Evolutionary conservation across 768 basidiomycete species (phyloP).

Genomic region (Kondoa malvinella): DNA sequence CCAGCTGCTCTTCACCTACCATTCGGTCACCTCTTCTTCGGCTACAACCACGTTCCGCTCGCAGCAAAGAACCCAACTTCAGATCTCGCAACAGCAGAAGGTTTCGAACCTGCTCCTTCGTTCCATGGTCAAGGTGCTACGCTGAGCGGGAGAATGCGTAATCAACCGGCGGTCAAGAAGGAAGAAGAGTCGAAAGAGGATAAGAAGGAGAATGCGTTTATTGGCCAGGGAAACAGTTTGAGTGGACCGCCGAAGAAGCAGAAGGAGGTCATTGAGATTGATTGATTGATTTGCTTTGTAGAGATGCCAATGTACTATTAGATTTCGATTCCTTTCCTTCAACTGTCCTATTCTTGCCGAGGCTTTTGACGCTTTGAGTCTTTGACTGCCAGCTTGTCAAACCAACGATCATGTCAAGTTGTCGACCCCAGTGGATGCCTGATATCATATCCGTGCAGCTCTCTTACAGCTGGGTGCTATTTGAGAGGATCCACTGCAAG

Average conservation of each 20-base stretch:
- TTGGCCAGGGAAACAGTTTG: slow-evolving; percentile 19
- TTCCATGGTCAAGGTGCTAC: slow-evolving; percentile 16
- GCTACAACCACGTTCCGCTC: slow-evolving; percentile 56
- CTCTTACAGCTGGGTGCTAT: too few relatives aligned
- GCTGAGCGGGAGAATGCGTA: slow-evolving; percentile 11
- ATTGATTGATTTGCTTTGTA: too few relatives aligned
- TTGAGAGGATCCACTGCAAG: too few relatives aligned
- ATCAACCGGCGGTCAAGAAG: slow-evolving; percentile 2
- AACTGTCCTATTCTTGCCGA: too few relatives aligned
- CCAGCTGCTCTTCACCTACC: slow-evolving; percentile 82
- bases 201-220: slow-evolving; percentile 11
- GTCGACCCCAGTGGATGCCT: too few relatives aligned
- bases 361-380: too few relatives aligned
- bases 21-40: slow-evolving; percentile 90
- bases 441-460: too few relatives aligned
- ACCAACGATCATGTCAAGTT: too few relatives aligned
- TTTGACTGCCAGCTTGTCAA: too few relatives aligned
- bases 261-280: slow-evolving; percentile 26
- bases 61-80: slow-evolving; percentile 29
- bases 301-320: too few relatives aligned
- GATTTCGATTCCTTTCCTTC: too few relatives aligned
- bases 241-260: slow-evolving; percentile 17
- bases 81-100: slow-evolving; percentile 20
- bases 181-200: slow-evolving; percentile 3
- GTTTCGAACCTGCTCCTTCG: not conserved